Evolutionary conservation across 148 eudicot species (phyloP), one percentile per base, ranked within the genome.

Genomic region (Vaccinium macrocarpon): DNA sequence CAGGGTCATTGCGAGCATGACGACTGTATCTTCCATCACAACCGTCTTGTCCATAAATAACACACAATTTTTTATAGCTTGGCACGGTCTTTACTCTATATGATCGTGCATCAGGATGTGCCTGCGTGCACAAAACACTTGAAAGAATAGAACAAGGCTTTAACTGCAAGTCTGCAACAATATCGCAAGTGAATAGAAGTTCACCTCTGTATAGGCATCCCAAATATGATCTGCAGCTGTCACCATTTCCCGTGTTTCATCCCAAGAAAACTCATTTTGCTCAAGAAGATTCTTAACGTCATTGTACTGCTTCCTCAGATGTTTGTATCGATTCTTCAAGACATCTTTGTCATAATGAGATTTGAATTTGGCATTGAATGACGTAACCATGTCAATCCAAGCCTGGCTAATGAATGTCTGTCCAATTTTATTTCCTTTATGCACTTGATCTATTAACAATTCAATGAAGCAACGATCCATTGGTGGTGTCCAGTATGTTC

Each of bases 401-500:
- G 87, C 84, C 57, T 88, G 87, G 79, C 78, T 79, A 53, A 88
- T 82, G 82, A 88, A 88, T 83, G 86, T 79, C 59, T 88, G 86
- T 27, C 87, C 89, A 6, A 82, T 83, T 88, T 72, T 83, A 77
- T 88, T 88, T 32, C 87, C 89, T 85, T 82, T 85, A 83, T 66
- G 83, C 49, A 85, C 89, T 74, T 88, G 87, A 42, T 85, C 87
- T 13, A 83, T 84, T 87, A 88, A 74, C 84, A 88, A 88, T 84
- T 88, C 82, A 79, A 88, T 61, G 35, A 88, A 57, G 49, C 78
- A 88, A 85, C 78, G 78, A 55, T 88, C 89, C 89, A 88, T 88
- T 12, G 87, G 87, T 16, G 85, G 89, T 16, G 89, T 88, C 89
- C 89, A 88, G 83, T 83, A 86, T 85, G 89, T 88, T 85, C 89